Evolutionary conservation across 306 rosid species (phyloP).

Genomic region (Oemleria cerasiformis): DNA sequence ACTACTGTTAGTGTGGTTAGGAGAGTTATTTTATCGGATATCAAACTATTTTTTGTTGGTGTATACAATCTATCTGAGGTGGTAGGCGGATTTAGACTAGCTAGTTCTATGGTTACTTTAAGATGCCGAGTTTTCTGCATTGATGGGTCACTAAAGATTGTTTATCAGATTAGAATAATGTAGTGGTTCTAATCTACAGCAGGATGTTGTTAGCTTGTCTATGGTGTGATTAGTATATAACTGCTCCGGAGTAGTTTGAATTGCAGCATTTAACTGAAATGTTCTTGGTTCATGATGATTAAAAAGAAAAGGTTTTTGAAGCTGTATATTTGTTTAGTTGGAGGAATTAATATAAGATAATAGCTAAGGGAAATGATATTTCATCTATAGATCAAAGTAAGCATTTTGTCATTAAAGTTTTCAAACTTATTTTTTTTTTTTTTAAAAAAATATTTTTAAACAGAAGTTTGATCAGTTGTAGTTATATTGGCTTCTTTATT

Average conservation of each 20-base stretch:
- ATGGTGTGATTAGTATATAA: background rate
- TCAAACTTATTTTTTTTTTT: too few species aligned
- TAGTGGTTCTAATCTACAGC: background rate
- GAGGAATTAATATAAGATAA: background rate
- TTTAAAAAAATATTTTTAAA: background rate
- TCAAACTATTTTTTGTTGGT: background rate
- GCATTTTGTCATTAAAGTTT: background rate
- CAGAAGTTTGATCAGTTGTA: background rate
- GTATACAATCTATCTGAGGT: background rate
- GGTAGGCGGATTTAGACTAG: background rate
- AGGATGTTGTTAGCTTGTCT: background rate
- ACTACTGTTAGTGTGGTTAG: background rate
- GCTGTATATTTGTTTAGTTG: background rate
- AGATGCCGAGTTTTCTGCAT: background rate
- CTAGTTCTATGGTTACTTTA: background rate
- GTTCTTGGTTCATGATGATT: background rate
- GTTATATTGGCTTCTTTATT: slow-evolving; percentile 19
- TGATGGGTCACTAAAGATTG: background rate
- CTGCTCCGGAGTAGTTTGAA: background rate
- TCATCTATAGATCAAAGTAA: background rate
- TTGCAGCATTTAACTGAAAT: background rate
- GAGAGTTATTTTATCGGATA: background rate
- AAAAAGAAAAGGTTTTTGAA: background rate
- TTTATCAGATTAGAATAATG: background rate
- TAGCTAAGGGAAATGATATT: background rate